phyloP scores from a whole-genome alignment of 2,329 filamentous ascomycete genomes.

The Fonsecaea nubica region DNA sequence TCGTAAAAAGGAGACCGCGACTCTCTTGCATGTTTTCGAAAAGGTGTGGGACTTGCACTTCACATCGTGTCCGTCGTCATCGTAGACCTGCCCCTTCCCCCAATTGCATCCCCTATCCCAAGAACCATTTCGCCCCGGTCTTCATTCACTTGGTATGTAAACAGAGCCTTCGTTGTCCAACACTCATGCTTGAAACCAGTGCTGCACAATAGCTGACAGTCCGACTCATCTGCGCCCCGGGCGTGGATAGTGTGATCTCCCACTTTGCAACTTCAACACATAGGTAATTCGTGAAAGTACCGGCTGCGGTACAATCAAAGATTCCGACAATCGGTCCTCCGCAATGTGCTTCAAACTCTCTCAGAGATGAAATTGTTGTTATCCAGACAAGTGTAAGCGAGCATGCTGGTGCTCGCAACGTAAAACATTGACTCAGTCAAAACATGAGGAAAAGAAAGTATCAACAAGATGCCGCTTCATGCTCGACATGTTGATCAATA shows the following conservation, averaged over 20 bases:
- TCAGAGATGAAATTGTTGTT: slow-evolving; percentile 30
- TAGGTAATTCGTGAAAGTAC: slow-evolving; percentile 13
- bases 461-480: slow-evolving; percentile 19
- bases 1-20: slow-evolving; percentile 12
- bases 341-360: slow-evolving; percentile 27
- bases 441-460: slow-evolving; percentile 24
- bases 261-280: slow-evolving; percentile 9
- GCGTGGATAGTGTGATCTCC: slow-evolving; percentile 15
- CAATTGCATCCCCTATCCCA: background rate
- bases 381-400: slow-evolving; percentile 20
- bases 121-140: background rate
- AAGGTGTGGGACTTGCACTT: slow-evolving; percentile 5
- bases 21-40: slow-evolving; percentile 18
- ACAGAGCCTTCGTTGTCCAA: background rate
- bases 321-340: slow-evolving; percentile 11
- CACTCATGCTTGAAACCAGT: slow-evolving; percentile 6
- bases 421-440: slow-evolving; percentile 36
- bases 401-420: slow-evolving; percentile 33
- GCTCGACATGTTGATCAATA: slow-evolving; percentile 19
- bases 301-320: slow-evolving; percentile 31
- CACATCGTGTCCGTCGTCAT: slow-evolving; percentile 23
- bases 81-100: background rate
- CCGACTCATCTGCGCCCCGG: slow-evolving; percentile 18
- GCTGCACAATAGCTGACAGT: background rate
- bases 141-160: background rate